phyloP scores from a whole-genome alignment of 202 grass and related monocot species.

The Elaeis oleifera region DNA sequence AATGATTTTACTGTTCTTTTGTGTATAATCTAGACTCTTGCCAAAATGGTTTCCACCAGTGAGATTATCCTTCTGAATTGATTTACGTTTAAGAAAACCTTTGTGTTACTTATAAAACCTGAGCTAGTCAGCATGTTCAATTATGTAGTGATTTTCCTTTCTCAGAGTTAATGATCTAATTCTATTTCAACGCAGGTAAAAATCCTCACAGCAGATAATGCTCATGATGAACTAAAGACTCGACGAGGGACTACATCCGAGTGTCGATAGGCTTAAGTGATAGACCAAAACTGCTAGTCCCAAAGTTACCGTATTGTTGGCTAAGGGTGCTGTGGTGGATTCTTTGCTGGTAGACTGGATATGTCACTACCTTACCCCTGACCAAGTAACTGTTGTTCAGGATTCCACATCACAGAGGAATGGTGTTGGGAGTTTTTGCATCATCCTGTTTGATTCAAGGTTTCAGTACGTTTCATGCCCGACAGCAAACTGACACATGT shows the following conservation, averaged over 20 bases:
- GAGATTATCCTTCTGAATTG: too few relatives aligned
- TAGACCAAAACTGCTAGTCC: constrained; percentile 72
- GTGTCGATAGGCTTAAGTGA: constrained; percentile 63
- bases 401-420: constrained; percentile 32
- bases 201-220: constrained; percentile 65
- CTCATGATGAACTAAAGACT: constrained; percentile 64
- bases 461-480: constrained; percentile 83
- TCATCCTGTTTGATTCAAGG: constrained; percentile 58
- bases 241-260: constrained; percentile 76
- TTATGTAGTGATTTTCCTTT: neutral
- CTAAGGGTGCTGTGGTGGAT: constrained; percentile 37
- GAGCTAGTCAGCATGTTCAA: too few relatives aligned
- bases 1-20: too few relatives aligned
- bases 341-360: too few relatives aligned
- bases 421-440: constrained; percentile 46
- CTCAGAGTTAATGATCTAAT: neutral
- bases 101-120: too few relatives aligned
- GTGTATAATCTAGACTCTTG: too few relatives aligned
- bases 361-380: too few relatives aligned
- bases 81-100: too few relatives aligned
- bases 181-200: constrained; percentile 44
- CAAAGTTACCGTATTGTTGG: constrained; percentile 66
- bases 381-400: too few relatives aligned
- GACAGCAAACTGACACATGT: constrained; percentile 22
- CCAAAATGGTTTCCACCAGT: too few relatives aligned